phyloP scores from a whole-genome alignment of 2,329 filamentous ascomycete genomes.

The Pyricularia pennisetigena region DNA sequence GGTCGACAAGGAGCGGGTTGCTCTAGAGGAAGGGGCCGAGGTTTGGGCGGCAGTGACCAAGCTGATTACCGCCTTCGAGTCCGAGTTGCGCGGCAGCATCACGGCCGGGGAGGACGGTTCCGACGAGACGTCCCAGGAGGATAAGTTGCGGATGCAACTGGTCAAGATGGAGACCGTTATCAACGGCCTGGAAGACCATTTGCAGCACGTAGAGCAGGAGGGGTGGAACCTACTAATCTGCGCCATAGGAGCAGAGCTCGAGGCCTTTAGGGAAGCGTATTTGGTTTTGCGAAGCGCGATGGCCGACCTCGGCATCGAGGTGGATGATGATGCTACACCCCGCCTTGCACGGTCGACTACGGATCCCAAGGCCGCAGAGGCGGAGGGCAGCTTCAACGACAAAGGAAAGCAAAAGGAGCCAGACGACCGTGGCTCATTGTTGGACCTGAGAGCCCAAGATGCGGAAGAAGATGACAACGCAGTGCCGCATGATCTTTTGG shows the following conservation, averaged over 20 bases:
- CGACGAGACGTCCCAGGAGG: constrained; percentile 8
- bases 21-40: constrained; percentile 55
- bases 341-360: constrained; percentile 15
- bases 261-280: constrained; percentile 22
- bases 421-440: not conserved
- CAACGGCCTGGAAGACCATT: constrained; percentile 39
- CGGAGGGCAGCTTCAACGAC: constrained; percentile 15
- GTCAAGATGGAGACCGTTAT: constrained; percentile 47
- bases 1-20: constrained; percentile 51
- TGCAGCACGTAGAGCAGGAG: constrained; percentile 46
- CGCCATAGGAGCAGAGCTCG: constrained; percentile 56
- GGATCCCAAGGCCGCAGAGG: not conserved
- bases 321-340: constrained; percentile 11
- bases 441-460: constrained; percentile 4
- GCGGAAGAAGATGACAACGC: constrained; percentile 11
- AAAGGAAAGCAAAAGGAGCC: constrained; percentile 8
- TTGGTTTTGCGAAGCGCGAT: constrained; percentile 19
- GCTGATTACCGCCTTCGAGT: constrained; percentile 55
- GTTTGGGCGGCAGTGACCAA: constrained; percentile 56
- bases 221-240: constrained; percentile 68
- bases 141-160: constrained; percentile 29
- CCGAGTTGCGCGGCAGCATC: constrained; percentile 48
- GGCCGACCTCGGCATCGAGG: constrained; percentile 18
- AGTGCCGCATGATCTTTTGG: not conserved
- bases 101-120: constrained; percentile 15